A percentile compares a stretch with the other conserved stretches of the same genome.
Evolutionary conservation across 2,329 filamentous ascomycete species (phyloP).

Genomic region (Pseudonectria buxi): DNA sequence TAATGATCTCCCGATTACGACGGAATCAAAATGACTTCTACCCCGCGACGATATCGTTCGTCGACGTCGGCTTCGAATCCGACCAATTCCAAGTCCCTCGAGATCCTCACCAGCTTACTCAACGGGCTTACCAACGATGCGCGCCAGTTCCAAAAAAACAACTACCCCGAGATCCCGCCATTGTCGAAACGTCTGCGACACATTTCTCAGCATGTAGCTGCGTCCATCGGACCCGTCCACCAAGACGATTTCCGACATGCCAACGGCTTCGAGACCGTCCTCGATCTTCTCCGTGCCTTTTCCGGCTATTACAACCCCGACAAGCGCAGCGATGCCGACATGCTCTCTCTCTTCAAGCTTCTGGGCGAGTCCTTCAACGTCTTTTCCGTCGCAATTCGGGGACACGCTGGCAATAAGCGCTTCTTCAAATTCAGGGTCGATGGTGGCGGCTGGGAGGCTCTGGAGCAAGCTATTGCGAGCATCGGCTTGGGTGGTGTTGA

Average conservation of each 20-base stretch:
- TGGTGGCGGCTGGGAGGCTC: slow-evolving; percentile 68
- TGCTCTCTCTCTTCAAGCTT: slow-evolving; percentile 58
- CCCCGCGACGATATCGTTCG: slow-evolving; percentile 54
- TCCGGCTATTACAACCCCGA: slow-evolving; percentile 70
- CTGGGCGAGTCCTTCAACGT: slow-evolving; percentile 67
- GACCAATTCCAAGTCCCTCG: slow-evolving; percentile 53
- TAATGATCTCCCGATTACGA: slow-evolving; percentile 18
- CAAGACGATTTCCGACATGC: slow-evolving; percentile 82
- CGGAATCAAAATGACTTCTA: slow-evolving; percentile 40
- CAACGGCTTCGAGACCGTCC: slow-evolving; percentile 67
- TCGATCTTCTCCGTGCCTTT: slow-evolving; percentile 62
- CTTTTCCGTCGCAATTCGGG: slow-evolving; percentile 66
- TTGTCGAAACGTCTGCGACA: slow-evolving; percentile 53
- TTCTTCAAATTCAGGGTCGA: slow-evolving; percentile 76
- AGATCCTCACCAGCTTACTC: slow-evolving; percentile 50
- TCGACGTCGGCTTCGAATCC: slow-evolving; percentile 56
- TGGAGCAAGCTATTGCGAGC: slow-evolving; percentile 66
- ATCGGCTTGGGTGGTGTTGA: slow-evolving; percentile 59
- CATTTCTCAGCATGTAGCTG: slow-evolving; percentile 57
- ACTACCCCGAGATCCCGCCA: slow-evolving; percentile 42
- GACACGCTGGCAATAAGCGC: slow-evolving; percentile 77
- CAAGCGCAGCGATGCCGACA: slow-evolving; percentile 55
- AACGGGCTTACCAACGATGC: slow-evolving; percentile 35
- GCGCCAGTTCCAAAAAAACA: slow-evolving; percentile 27
- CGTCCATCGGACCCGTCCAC: slow-evolving; percentile 39